These are phyloP conservation scores for Dispira simplex DNA, from an alignment of 192 early-diverging fungal species.

Conservation along the genomic window DNA sequence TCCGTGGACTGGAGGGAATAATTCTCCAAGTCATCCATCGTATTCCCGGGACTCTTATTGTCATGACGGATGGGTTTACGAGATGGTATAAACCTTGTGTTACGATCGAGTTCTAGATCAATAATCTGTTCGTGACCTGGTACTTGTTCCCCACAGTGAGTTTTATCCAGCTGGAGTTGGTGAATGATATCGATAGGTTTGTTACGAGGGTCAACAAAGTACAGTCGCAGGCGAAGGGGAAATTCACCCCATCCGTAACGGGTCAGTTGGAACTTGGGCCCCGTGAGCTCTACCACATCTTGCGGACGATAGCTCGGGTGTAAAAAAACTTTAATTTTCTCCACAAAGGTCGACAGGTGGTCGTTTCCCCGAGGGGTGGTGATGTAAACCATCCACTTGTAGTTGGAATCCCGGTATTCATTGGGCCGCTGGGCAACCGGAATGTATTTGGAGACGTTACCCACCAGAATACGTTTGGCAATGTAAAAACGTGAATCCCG, in stretches of 20 bases:
- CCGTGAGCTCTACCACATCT: conserved; percentile 67
- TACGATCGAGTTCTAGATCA: conserved; percentile 75
- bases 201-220: conserved; percentile 68
- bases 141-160: conserved; percentile 45
- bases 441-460: conserved; percentile 60
- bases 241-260: conserved; percentile 95
- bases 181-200: conserved; percentile 77
- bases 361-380: conserved; percentile 31
- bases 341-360: conserved; percentile 46
- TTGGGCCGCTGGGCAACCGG: conserved; percentile 36
- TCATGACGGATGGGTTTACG: background rate
- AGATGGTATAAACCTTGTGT: conserved; percentile 38
- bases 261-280: conserved; percentile 67
- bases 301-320: conserved; percentile 82
- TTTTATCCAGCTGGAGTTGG: conserved; percentile 61
- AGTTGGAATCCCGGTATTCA: conserved; percentile 39
- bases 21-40: background rate
- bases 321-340: conserved; percentile 68
- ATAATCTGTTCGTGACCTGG: conserved; percentile 57
- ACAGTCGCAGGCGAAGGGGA: conserved; percentile 64
- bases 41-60: background rate
- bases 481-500: conserved; percentile 57
- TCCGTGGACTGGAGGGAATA: too few relatives aligned
- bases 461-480: conserved; percentile 43
- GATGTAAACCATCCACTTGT: conserved; percentile 89